Conservation (phyloP, 768 basidiomycete species). For the Leccinum subgranulosum region DNA sequence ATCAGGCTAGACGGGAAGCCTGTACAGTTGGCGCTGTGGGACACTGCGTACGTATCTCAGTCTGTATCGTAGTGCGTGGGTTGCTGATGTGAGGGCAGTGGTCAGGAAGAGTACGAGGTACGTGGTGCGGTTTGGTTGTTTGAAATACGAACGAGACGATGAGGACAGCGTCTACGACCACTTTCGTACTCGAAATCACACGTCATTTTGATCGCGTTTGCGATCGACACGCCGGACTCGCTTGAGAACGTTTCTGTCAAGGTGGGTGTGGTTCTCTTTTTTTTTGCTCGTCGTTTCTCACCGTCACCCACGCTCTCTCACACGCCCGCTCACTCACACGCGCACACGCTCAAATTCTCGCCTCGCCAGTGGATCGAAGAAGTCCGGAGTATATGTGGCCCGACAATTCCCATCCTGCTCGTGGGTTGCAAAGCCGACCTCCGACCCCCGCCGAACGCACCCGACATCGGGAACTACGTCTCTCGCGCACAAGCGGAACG, state of each 20-base stretch:
- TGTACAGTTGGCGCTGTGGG: constrained; percentile 96
- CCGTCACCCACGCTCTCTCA: no score
- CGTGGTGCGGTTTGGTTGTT: neutral
- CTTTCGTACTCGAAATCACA: constrained; percentile 98
- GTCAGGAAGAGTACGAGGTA: constrained; percentile 98
- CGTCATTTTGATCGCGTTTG: constrained; percentile 96
- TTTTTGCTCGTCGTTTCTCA: neutral
- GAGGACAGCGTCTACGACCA: constrained; percentile 77
- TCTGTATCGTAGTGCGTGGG: neutral
- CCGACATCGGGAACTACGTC: constrained; percentile 55
- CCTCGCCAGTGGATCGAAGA: constrained; percentile 90
- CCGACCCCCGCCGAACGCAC: constrained; percentile 54
- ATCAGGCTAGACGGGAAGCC: constrained; percentile 97
- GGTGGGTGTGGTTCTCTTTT: constrained; percentile 38
- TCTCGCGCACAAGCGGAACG: constrained; percentile 79
- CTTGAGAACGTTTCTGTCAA: constrained; percentile 94
- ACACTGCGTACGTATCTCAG: constrained; percentile 81
- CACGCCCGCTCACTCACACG: neutral
- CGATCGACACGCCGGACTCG: constrained; percentile 94
- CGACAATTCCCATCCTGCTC: constrained; percentile 87
- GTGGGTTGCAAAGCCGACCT: constrained; percentile 97
- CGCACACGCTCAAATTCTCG: neutral
- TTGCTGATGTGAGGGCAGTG: constrained; percentile 44
- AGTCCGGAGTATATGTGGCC: constrained; percentile 94
- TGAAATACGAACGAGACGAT: neutral